These are phyloP conservation scores for Melaleuca alternifolia DNA, from an alignment of 345 rosid genomes.

Conservation along the genomic window DNA sequence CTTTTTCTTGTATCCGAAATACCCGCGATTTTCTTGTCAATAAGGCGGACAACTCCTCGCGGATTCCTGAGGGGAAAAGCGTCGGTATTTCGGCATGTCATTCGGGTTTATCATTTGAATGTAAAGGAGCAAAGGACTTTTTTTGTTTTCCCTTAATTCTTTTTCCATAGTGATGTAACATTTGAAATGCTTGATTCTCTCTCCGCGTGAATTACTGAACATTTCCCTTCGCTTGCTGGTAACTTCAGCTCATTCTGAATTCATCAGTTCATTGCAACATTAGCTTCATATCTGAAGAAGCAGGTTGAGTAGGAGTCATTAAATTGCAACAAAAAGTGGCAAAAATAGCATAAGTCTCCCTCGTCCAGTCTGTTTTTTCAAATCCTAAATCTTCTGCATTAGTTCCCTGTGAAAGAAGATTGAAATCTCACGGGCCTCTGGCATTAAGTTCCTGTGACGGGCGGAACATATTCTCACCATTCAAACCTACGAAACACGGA, in stretches of 20 bases:
- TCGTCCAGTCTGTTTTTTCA: background rate
- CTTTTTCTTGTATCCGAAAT: background rate
- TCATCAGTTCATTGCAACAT: background rate
- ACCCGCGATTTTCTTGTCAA: conserved; percentile 7
- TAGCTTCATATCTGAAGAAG: background rate
- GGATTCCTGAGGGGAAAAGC: background rate
- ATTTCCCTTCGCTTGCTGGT: background rate
- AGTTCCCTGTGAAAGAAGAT: background rate
- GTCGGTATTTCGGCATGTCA: conserved; percentile 1
- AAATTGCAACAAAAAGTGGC: background rate
- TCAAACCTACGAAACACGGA: background rate
- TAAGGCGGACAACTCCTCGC: background rate
- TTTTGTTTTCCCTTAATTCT: background rate
- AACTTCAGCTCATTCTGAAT: background rate
- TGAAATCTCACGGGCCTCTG: background rate
- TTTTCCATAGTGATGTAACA: background rate
- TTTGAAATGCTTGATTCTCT: background rate
- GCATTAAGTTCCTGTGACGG: background rate
- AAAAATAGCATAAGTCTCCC: background rate
- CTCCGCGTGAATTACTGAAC: background rate
- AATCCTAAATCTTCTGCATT: background rate
- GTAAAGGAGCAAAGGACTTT: background rate
- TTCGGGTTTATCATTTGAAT: background rate
- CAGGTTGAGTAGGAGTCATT: background rate
- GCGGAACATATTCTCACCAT: background rate